phyloP scores from a whole-genome alignment of 352 stramenopile species.

The Phytophthora citrophthora region DNA sequence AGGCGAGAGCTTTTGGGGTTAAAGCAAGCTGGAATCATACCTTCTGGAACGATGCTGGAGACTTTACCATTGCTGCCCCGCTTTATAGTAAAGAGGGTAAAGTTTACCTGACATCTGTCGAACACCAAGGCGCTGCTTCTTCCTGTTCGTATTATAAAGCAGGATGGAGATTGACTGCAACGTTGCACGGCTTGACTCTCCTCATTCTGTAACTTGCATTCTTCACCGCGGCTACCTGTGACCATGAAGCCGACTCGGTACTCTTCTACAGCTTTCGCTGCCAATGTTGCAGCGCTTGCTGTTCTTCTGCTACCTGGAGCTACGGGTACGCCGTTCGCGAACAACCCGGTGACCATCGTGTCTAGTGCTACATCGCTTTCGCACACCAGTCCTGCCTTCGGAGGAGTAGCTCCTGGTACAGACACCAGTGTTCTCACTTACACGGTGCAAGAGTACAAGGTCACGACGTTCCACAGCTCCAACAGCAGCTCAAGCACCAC shows the following conservation, averaged over 20 bases:
- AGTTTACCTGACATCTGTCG: slow-evolving; percentile 25
- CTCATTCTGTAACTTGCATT: slow-evolving; percentile 25
- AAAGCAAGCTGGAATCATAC: background rate
- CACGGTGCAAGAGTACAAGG: slow-evolving; percentile 24
- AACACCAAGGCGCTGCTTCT: slow-evolving; percentile 22
- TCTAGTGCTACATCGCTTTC: slow-evolving; percentile 32
- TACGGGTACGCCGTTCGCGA: slow-evolving; percentile 32
- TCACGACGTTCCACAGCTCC: slow-evolving; percentile 17
- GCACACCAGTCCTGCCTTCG: slow-evolving; percentile 34
- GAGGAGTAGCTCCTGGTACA: slow-evolving; percentile 19
- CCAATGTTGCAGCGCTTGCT: slow-evolving; percentile 13
- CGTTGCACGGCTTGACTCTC: slow-evolving; percentile 4
- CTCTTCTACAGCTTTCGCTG: slow-evolving; percentile 4
- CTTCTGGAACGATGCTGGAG: slow-evolving; percentile 1
- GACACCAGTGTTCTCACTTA: slow-evolving; percentile 25
- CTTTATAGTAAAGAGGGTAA: no score
- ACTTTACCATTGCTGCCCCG: slow-evolving; percentile 9
- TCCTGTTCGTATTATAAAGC: slow-evolving; percentile 4
- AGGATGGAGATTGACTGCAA: background rate
- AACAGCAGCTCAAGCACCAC: slow-evolving; percentile 23
- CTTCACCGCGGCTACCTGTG: slow-evolving; percentile 17
- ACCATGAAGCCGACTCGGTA: slow-evolving; percentile 28
- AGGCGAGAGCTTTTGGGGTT: slow-evolving; percentile 11
- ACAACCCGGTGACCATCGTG: slow-evolving; percentile 42
- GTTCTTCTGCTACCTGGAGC: slow-evolving; percentile 15